Base-by-base conservation (phyloP, 495 filamentous ascomycete species). In the Aspergillus indologenus region DNA sequence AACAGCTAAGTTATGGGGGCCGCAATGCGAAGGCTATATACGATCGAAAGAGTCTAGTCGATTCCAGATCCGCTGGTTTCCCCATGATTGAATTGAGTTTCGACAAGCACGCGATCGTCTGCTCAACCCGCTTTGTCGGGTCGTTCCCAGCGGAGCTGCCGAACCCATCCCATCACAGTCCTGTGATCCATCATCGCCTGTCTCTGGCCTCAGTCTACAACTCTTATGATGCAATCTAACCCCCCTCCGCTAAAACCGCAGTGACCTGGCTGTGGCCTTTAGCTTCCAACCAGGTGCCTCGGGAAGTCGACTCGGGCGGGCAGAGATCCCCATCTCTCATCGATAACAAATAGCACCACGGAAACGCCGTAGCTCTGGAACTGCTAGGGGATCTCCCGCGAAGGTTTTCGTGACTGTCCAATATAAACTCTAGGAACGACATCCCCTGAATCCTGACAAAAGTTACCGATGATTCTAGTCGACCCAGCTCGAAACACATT, bases 301-400 rank as follows among this genome's bases (percentile, higher is more conserved):
- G 2, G 26, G 34, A 40, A 14, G 6, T 40, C 12, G 5, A 11
- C 34, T 40, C 12, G 34, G 12, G 2, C 5, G 34, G 34, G 12
- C 34, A 40, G 34, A n/a, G 12, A 40, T 29, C 34, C 34, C 2
- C 26, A 9, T 9, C 26, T 15, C 12, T 14, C 12, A 11, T 6
- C 34, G 34, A 51, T 47, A 17, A 47, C 31, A 54, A 23, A 47
- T 31, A 54, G 17, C 56, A 23, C 48, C n/a, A n/a, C n/a, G n/a
- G n/a, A 60, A 26, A n/a, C 44, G 40, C 51, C 12, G 53, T 50
- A 26, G 47, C 22, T 20, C 66, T 71, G 59, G 74, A 75, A 75
- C 74, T 74, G 62, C 69, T 65, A 69, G 65, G 34, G 74, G 74
- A 77, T 77, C 74, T 75, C 74, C 74, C 74, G 74, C 63, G 68